Percentiles rank a stretch among this genome's conserved stretches.
phyloP scores from a whole-genome alignment of 225 moss, liverwort and hornwort species.

The Marchantia paleacea region DNA sequence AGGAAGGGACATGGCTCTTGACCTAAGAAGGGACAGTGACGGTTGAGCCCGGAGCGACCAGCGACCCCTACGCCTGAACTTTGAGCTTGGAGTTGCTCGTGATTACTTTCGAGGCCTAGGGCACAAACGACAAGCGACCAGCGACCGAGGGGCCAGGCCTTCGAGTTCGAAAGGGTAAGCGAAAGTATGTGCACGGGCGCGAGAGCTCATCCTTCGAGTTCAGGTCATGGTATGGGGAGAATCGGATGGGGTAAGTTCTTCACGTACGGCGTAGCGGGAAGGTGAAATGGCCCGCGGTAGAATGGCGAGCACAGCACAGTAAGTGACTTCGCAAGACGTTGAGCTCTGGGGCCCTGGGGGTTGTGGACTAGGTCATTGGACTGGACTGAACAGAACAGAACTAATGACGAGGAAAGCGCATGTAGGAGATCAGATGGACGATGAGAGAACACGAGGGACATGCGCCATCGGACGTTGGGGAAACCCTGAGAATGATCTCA shows the following conservation, averaged over 20 bases:
- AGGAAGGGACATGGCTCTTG: slow-evolving; percentile 3
- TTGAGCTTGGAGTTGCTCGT: not conserved
- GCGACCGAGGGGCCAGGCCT: no score
- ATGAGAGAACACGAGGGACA: not conserved
- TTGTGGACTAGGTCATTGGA: no score
- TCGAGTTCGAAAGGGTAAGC: not conserved
- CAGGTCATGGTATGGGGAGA: not conserved
- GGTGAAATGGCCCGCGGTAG: not conserved
- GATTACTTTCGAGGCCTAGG: not conserved
- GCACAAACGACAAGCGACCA: not conserved
- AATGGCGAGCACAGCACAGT: not conserved
- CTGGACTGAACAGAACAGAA: no score
- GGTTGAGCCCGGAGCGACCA: no score
- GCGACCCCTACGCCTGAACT: no score
- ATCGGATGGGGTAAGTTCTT: no score
- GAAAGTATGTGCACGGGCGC: not conserved
- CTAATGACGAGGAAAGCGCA: not conserved
- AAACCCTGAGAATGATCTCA: not conserved
- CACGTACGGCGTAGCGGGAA: not conserved
- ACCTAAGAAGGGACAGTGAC: not conserved
- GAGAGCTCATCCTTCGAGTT: not conserved
- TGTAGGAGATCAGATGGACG: not conserved
- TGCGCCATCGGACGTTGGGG: not conserved
- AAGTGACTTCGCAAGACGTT: not conserved
- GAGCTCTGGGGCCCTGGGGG: no score